phyloP scores from a whole-genome alignment of 1,284 basidiomycete species.

The Testicularia cyperi region DNA sequence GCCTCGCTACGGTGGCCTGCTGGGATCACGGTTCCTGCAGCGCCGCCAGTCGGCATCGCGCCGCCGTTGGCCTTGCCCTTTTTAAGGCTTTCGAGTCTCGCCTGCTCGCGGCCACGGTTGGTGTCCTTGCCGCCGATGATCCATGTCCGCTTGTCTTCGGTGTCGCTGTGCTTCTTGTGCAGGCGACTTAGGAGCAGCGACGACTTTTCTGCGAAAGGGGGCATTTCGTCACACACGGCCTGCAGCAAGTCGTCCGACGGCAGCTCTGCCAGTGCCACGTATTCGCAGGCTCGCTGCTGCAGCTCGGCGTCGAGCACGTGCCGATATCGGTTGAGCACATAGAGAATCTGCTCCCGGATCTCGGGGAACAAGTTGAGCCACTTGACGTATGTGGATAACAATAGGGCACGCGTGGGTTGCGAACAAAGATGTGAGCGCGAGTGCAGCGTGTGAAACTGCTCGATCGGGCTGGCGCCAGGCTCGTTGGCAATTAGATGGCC shows the following conservation, averaged over 20 bases:
- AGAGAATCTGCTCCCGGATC: conserved; percentile 88
- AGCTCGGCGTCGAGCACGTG: conserved; percentile 97
- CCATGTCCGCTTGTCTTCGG: conserved; percentile 85
- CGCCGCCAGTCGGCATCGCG: conserved; percentile 48
- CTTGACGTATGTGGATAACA: conserved; percentile 97
- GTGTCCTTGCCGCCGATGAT: conserved; percentile 89
- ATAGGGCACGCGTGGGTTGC: conserved; percentile 84
- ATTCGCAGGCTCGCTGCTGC: conserved; percentile 86
- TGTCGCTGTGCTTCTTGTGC: conserved; percentile 81
- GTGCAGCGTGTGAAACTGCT: conserved; percentile 92
- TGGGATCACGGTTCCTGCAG: conserved; percentile 40
- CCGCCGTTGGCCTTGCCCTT: conserved; percentile 56
- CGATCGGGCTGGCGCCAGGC: conserved; percentile 83
- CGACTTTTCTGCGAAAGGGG: conserved; percentile 91
- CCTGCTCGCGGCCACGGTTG: conserved; percentile 72
- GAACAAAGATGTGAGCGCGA: conserved; percentile 93
- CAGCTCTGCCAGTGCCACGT: conserved; percentile 49
- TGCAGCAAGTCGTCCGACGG: conserved; percentile 84
- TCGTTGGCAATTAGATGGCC: conserved; percentile 97
- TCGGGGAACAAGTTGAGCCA: conserved; percentile 99
- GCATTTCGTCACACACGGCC: conserved; percentile 97
- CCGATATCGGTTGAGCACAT: conserved; percentile 90
- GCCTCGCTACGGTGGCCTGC: conserved; percentile 30
- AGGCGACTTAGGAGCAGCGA: conserved; percentile 77
- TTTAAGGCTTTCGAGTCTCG: conserved; percentile 65